Base-by-base conservation (phyloP, 805 yeast genomes). In the Candida sakaeoensis region DNA sequence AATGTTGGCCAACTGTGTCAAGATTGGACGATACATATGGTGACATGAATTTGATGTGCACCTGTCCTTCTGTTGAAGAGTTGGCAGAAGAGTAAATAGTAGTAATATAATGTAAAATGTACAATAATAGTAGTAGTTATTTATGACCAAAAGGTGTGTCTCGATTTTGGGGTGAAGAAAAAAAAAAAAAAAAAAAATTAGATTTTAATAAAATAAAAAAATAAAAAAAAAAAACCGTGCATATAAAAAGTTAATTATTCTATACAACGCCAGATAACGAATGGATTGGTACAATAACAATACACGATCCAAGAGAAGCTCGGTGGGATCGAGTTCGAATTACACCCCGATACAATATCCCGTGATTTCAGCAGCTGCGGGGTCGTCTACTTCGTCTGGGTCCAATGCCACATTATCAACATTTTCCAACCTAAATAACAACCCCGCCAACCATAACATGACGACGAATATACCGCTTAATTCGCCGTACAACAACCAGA, bases 1-100 rank as follows among this genome's bases (percentile, higher is more conserved):
- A 93, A 65, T 85, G 89, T 59, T 93, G 99, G 99, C 98, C 99
- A 27, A 73, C 89, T 0, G 97, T 90, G 32, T 76, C 95, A 8
- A 80, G 99, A 62, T 75, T 91, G 40, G 95, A 93, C 59, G 99
- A 93, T 58, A 84, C 95, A 3, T 91, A 82, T 53, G 99, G 99
- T 49, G 99, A 93, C 60, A 70, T 82, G 75, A 82, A 93, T 65
- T 73, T 91, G 62, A 71, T 90, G 63, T 93, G 99, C 69, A 89
- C 96, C 18, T 91, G 99, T 68, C 93, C 93, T 23, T 72, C 84
- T 3, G 91, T 85, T 30, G 91, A 84, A 55, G 90, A 84, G 48
- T 74, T 82, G 47, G 85, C 79, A 12, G 50, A 44, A 29, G 30
- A 36, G 16, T 23, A 22, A 25, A 17, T n/a, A n/a, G n/a, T n/a